phyloP scores from a whole-genome alignment of 2,329 filamentous ascomycete species.

The Alternaria dauci region DNA sequence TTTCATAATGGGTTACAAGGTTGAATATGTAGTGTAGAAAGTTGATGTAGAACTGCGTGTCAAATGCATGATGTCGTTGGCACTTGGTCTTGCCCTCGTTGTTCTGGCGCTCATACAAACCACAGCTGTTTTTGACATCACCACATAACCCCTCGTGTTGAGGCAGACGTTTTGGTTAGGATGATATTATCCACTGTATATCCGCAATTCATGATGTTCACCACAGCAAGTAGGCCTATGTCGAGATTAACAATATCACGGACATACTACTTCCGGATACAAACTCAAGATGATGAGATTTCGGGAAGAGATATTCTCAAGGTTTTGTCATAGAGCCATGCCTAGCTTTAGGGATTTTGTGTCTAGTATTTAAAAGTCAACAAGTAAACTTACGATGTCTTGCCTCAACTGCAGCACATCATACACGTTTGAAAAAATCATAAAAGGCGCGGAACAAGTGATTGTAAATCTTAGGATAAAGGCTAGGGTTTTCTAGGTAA shows the following conservation, averaged over 20 bases:
- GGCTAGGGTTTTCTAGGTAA: too few species aligned
- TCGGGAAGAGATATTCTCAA: background rate
- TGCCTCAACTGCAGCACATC: background rate
- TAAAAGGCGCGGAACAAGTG: background rate
- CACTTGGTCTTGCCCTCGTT: background rate
- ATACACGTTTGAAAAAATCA: background rate
- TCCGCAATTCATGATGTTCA: too few species aligned
- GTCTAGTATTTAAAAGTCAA: too few species aligned
- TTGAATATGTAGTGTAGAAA: background rate
- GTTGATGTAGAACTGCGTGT: background rate
- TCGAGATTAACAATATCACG: too few species aligned
- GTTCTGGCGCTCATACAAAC: background rate
- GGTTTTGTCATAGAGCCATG: too few species aligned
- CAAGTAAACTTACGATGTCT: background rate
- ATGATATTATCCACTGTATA: too few species aligned
- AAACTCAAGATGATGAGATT: background rate
- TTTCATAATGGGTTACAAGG: too few species aligned
- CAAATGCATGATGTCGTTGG: background rate
- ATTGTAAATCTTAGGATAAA: too few species aligned
- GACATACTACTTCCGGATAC: too few species aligned
- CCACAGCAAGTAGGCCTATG: too few species aligned
- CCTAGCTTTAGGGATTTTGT: too few species aligned
- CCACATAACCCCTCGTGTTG: background rate
- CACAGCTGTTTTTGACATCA: background rate
- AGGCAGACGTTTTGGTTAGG: rapidly evolving